Base-by-base conservation (phyloP, 768 basidiomycete species). In the Suillus lakei region DNA sequence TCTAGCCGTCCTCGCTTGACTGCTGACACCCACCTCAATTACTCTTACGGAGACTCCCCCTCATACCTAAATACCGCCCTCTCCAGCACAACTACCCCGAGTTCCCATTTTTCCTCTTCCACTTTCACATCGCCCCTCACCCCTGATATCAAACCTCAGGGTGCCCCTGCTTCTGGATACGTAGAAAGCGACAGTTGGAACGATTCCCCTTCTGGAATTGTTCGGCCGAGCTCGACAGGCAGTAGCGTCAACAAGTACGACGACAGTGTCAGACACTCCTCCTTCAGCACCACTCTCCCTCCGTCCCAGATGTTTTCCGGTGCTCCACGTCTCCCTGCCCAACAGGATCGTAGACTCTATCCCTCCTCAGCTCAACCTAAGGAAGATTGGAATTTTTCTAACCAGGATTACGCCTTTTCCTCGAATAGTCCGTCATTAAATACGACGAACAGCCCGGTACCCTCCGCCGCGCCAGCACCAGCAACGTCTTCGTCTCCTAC, bases 311-410 rank as follows among this genome's bases (percentile, higher is more conserved):
- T 91, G 83, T 91, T 84, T 76, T 81, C 83, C 75, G 86, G 84
- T 76, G 83, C 89, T 73, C 84, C 86, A 74, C 91, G 91, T 76
- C 90, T 91, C 71, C 85, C 89, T 73, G 88, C 85, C 69, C 90
- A 90, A 75, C 84, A 85, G 72, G 87, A 88, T 81, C 85, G 87
- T 73, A 84, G 88, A 77, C 81, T 74, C n/a, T 82, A 70, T 67
- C 77, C 68, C 15, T 67, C 79, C 51, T 68, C 81, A 70, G 79
- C 73, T 75, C 77, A 69, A 41, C 84, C 78, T 73, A 87, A 88
- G 85, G 83, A 84, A 74, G 89, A 91, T 68, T 92, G 91, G 91
- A 80, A 81, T 60, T 91, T 90, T 78, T 85, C 88, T 63, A 82
- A 80, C 74, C 77, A 79, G 70, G 88, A 90, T 58, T 89, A 85